phyloP scores from a whole-genome alignment of 2,329 filamentous ascomycete species.

The Leptosphaerulina australis region DNA sequence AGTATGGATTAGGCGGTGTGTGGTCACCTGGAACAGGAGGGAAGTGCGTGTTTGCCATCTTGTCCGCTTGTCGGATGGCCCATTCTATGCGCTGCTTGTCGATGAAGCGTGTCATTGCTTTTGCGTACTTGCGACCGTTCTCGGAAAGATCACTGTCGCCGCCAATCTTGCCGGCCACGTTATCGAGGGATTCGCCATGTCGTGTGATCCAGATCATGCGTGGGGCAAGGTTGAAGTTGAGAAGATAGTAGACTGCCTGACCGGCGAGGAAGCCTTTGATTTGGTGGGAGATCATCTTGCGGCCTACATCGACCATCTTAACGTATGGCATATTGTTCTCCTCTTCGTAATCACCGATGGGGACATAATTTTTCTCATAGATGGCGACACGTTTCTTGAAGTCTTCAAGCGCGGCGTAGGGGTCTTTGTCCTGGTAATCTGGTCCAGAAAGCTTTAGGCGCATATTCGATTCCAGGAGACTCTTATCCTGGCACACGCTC shows the following conservation, averaged over 20 bases:
- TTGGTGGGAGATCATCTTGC: slow-evolving; percentile 89
- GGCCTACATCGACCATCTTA: slow-evolving; percentile 95
- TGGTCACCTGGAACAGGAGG: slow-evolving; percentile 90
- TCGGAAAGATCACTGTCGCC: slow-evolving; percentile 85
- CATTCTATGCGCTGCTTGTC: slow-evolving; percentile 79
- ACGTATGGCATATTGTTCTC: slow-evolving; percentile 91
- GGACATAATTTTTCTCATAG: slow-evolving; percentile 93
- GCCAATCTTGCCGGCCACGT: slow-evolving; percentile 84
- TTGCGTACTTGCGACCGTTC: slow-evolving; percentile 78
- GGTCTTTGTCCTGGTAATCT: slow-evolving; percentile 94
- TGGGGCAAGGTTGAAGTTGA: slow-evolving; percentile 95
- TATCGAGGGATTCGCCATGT: slow-evolving; percentile 90
- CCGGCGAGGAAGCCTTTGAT: slow-evolving; percentile 90
- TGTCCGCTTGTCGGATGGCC: slow-evolving; percentile 81
- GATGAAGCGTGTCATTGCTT: slow-evolving; percentile 82
- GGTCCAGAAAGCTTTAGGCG: slow-evolving; percentile 93
- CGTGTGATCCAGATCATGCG: slow-evolving; percentile 98
- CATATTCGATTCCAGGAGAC: slow-evolving; percentile 93
- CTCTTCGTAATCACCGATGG: slow-evolving; percentile 90
- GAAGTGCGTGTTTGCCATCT: slow-evolving; percentile 76
- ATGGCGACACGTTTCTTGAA: slow-evolving; percentile 92
- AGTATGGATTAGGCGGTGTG: slow-evolving; percentile 92
- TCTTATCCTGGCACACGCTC: slow-evolving; percentile 85
- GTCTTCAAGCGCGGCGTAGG: slow-evolving; percentile 79
- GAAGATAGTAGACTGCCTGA: slow-evolving; percentile 90